Base-by-base conservation (phyloP, 2,329 filamentous ascomycete genomes). In the Diaporthe amygdali region DNA sequence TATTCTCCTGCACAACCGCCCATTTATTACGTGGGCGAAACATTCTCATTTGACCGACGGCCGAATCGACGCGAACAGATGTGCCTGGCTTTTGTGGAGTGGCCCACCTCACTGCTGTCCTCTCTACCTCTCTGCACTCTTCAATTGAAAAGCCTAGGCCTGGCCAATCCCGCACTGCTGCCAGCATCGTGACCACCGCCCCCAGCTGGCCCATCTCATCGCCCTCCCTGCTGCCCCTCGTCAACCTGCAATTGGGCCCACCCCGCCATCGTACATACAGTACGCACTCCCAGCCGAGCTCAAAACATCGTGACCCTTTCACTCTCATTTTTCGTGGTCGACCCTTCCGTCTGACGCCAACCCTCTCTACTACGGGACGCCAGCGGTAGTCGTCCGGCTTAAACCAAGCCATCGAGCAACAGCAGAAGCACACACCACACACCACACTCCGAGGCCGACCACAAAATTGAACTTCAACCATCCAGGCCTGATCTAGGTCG, bases 11-110 rank as follows among this genome's bases (percentile, higher is more conserved):
- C 41, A 69, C 34, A 55, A 34, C 56, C 68, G 52, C 54, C 37
- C 41, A 39, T 41, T 52, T 71, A 56, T 70, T 72, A 70, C 70
- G 70, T 72, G 70, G 70, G 68, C 67, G 59, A 70, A 72, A 72
- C 49, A 66, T 66, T 17, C 41, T 46, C 66, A 54, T 67, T 59
- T 49, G 41, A 39, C 54, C 59, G 46, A 55, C 52, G 59, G 54
- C 34, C 52, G 63, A 66, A 66, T 54, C 46, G 63, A 66, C 63
- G 37, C 47, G 15, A 54, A 54, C 63, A 51, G 32, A 39, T 37
- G 25, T 37, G 66, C 55, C 66, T 68, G 66, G 66, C 15, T 47
- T 59, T 56, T 68, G 66, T 52, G 52, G 37, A 47, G 51, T 49
- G 46, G 52, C 47, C 61, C 63, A 56, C 34, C 30, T 34, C 20